These are phyloP conservation scores for Pneumocystis oryctolagi DNA, from an alignment of 1,139 yeast species.

Conservation along the genomic window DNA sequence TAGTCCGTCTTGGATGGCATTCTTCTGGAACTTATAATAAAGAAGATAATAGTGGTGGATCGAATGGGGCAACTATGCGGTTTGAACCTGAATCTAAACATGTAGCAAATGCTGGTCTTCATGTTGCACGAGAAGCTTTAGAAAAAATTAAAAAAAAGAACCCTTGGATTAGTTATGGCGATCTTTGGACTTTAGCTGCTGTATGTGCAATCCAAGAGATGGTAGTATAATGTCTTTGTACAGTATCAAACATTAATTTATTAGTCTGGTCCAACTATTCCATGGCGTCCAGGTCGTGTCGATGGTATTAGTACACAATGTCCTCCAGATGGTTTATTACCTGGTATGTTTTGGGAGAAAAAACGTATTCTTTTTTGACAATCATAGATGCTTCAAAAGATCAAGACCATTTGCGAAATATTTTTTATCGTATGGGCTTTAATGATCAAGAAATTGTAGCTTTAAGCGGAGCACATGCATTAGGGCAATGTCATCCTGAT, in stretches of 20 bases:
- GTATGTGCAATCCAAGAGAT: conserved; percentile 74
- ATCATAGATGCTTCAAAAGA: conserved; percentile 63
- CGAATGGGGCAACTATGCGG: conserved; percentile 73
- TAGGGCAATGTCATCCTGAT: conserved; percentile 41
- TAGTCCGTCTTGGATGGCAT: conserved; percentile 58
- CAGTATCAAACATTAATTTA: not conserved
- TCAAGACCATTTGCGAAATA: conserved; percentile 49
- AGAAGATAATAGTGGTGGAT: conserved; percentile 53
- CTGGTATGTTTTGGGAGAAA: conserved; percentile 18
- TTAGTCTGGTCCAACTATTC: conserved; percentile 57
- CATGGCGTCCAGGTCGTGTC: conserved; percentile 75
- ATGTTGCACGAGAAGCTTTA: conserved; percentile 50
- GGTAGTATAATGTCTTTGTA: conserved; percentile 18
- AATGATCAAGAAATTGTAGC: conserved; percentile 75
- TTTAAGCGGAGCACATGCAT: conserved; percentile 73
- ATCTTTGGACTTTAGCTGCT: conserved; percentile 76
- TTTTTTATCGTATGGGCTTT: conserved; percentile 62
- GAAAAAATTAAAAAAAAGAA: conserved; percentile 43
- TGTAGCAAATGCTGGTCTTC: conserved; percentile 53
- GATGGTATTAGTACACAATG: conserved; percentile 32
- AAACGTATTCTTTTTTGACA: conserved; percentile 22
- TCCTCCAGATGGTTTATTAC: conserved; percentile 45
- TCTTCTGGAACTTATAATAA: conserved; percentile 46
- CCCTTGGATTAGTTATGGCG: conserved; percentile 78
- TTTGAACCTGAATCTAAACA: conserved; percentile 11